Percentiles rank a stretch among this genome's conserved stretches.
phyloP scores from a whole-genome alignment of 2,329 filamentous ascomycete genomes.

The Parastagonospora nodorum region DNA sequence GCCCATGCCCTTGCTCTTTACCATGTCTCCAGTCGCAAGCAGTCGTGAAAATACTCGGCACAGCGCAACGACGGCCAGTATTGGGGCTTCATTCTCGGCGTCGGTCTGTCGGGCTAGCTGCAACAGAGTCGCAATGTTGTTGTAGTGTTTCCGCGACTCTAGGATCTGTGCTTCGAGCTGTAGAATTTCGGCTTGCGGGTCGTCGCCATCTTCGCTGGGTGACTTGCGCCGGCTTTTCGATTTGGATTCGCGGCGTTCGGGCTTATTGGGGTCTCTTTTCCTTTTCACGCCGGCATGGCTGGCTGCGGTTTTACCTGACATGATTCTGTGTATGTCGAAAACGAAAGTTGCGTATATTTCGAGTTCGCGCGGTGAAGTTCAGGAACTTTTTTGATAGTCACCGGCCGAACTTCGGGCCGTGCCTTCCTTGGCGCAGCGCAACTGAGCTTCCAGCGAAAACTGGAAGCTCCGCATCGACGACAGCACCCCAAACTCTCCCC shows the following conservation, averaged over 20 bases:
- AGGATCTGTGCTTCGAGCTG: constrained; percentile 79
- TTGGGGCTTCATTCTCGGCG: constrained; percentile 59
- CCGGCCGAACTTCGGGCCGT: constrained; percentile 34
- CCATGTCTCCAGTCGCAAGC: constrained; percentile 73
- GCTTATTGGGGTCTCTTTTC: constrained; percentile 45
- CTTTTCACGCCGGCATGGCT: constrained; percentile 48
- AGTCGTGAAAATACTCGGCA: constrained; percentile 86
- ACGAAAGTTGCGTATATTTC: background rate
- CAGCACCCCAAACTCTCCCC: constrained; percentile 44
- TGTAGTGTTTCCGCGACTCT: constrained; percentile 88
- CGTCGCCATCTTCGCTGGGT: constrained; percentile 41
- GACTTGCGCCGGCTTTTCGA: constrained; percentile 41
- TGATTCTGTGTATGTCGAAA: constrained; percentile 15
- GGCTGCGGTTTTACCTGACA: constrained; percentile 42
- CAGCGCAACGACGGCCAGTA: constrained; percentile 77
- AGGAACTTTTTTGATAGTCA: constrained; percentile 27
- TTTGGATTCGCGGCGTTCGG: constrained; percentile 47
- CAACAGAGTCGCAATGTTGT: constrained; percentile 80
- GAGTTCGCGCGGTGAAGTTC: constrained; percentile 3
- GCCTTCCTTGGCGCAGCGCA: constrained; percentile 21
- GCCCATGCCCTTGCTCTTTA: constrained; percentile 66
- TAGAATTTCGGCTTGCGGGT: constrained; percentile 69
- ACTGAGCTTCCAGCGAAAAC: no score
- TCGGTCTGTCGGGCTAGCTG: constrained; percentile 57
- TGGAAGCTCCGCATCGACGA: constrained; percentile 25